Base-by-base conservation (phyloP, 768 basidiomycete species). In the Kockovaella imperatae region DNA sequence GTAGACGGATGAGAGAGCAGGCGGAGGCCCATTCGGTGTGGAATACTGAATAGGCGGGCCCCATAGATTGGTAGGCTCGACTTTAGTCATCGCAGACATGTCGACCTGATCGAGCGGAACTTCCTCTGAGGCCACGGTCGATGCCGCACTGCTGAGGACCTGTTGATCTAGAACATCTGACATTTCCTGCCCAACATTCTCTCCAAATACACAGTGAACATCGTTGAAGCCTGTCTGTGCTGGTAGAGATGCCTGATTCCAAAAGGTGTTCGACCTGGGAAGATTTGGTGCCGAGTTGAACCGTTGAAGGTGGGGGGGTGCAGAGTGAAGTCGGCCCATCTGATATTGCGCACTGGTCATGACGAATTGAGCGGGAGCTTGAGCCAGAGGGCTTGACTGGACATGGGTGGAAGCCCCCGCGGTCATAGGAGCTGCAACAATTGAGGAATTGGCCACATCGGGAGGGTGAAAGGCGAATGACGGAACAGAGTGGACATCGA, bases 261-360 rank as follows among this genome's bases (percentile, higher is more conserved):
- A n/a, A n/a, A n/a, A n/a, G n/a, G n/a, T n/a, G n/a, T n/a, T 48
- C 26, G 14, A 21, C 38, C 60, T 53, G 56, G 24, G 23, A 26
- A 17, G 26, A 23, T 8, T 55, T 4, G 63, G 63, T 21, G 55
- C 34, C n/a, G 59, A 59, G 41, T 60, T 50, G 55, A 59, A 65
- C 3, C 63, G 46, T 21, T 57, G 50, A 20, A 65, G 32, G 13
- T 34, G 43, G 5, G 63, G 57, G 1, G 63, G 63, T 18, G 63
- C 63, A 17, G 54, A 56, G 30, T 59, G 59, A 3, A 65, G 45
- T 26, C 60, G 49, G 42, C 44, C 47, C 24, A 28, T 35, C n/a
- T 45, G 45, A 2, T 42, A 28, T 11, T 42, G 7, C 4, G 32
- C 44, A 2, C 29, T 25, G n/a, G 42, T 28, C n/a, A 50, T 40